A percentile compares a stretch with the other conserved stretches of the same genome.
Evolutionary conservation across 2,329 filamentous ascomycete genomes (phyloP).

Genomic region (Aspergillus arachidicola): DNA sequence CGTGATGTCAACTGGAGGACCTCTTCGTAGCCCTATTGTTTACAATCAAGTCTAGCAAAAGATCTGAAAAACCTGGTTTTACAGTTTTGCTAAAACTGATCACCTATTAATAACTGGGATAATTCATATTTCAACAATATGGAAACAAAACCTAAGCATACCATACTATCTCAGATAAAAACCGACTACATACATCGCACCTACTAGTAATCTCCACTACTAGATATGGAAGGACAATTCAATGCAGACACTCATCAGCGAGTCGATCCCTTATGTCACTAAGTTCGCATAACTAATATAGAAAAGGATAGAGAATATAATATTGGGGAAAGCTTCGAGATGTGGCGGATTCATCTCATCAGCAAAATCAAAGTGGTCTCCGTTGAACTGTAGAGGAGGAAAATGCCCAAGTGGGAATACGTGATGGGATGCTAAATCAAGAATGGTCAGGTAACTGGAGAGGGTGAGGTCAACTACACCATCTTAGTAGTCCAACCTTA

Average conservation of each 20-base stretch:
- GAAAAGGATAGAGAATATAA: no score
- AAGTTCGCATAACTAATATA: no score
- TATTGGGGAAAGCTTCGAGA: no score
- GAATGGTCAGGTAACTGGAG: neutral
- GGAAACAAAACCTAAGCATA: neutral
- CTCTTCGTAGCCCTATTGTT: neutral
- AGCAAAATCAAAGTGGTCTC: neutral
- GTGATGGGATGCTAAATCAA: neutral
- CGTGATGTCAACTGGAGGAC: slow-evolving; percentile 18
- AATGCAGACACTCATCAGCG: neutral
- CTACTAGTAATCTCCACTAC: no score
- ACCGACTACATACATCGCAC: neutral
- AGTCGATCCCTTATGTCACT: neutral
- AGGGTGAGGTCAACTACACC: neutral
- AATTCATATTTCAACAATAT: neutral
- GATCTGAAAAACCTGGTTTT: neutral
- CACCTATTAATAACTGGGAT: neutral
- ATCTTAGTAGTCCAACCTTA: neutral
- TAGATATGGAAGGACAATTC: no score
- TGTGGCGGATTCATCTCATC: neutral
- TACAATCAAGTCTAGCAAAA: neutral
- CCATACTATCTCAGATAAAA: neutral
- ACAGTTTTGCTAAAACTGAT: neutral
- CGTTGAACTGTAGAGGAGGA: neutral
- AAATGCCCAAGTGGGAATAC: neutral